Percentiles rank a stretch among this genome's conserved stretches.
Conservation (phyloP, 2,329 filamentous ascomycete genomes). For the Plenodomus lindquistii region DNA sequence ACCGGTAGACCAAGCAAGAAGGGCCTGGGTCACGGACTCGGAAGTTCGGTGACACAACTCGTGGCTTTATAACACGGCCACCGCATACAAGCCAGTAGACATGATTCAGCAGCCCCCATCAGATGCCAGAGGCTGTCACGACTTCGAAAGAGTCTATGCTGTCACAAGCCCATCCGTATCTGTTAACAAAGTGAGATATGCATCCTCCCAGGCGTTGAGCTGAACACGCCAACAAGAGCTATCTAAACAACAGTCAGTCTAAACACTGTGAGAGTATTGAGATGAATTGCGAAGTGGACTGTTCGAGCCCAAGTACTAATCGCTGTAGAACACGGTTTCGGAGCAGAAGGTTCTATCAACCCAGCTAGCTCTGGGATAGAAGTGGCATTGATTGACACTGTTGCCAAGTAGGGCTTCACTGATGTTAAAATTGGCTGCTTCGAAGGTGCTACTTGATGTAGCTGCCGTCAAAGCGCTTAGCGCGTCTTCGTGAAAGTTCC, state of each 20-base stretch:
- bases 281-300: background rate
- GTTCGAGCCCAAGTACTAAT: conserved; percentile 11
- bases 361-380: conserved; percentile 16
- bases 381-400: conserved; percentile 23
- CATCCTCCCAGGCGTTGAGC: conserved; percentile 27
- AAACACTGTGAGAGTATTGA: conserved; percentile 31
- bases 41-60: too few relatives aligned
- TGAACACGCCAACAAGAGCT: conserved; percentile 16
- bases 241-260: conserved; percentile 10
- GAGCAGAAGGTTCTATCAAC: conserved; percentile 7
- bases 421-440: conserved; percentile 22
- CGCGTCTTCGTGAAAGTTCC: background rate
- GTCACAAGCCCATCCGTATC: conserved; percentile 32
- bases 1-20: too few relatives aligned
- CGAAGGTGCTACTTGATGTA: conserved; percentile 13
- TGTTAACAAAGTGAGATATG: conserved; percentile 29
- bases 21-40: too few relatives aligned
- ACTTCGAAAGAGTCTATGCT: conserved; percentile 41
- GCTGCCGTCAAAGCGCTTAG: conserved; percentile 3
- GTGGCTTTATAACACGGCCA: too few relatives aligned
- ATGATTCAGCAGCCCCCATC: too few relatives aligned
- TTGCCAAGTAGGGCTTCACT: conserved; percentile 20
- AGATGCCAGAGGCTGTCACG: conserved; percentile 22
- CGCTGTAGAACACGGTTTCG: conserved; percentile 22
- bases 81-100: too few relatives aligned